These are phyloP conservation scores for Malassezia brasiliensis DNA, from an alignment of 1,284 basidiomycete genomes.

Conservation along the genomic window DNA sequence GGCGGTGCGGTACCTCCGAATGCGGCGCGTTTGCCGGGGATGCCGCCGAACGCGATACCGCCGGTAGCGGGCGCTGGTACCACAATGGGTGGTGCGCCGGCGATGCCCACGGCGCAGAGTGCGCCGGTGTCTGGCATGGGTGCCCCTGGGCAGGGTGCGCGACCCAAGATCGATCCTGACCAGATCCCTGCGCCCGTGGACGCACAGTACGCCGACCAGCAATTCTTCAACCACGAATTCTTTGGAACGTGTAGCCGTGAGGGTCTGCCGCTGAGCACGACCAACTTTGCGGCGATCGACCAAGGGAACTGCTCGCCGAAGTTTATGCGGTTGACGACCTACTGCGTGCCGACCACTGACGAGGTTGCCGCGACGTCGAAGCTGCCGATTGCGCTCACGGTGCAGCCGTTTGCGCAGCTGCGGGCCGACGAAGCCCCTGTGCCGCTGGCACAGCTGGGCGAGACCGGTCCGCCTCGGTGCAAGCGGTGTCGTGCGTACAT, in stretches of 20 bases:
- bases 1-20: neutral
- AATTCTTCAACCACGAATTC: constrained; percentile 66
- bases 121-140: constrained; percentile 50
- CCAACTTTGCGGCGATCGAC: constrained; percentile 79
- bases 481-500: constrained; percentile 78
- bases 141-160: constrained; percentile 52
- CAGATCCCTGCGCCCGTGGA: constrained; percentile 88
- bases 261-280: constrained; percentile 64
- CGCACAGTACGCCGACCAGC: constrained; percentile 70
- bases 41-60: neutral
- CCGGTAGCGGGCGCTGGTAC: neutral
- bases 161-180: constrained; percentile 74
- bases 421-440: constrained; percentile 58
- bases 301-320: constrained; percentile 70
- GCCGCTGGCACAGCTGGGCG: constrained; percentile 62
- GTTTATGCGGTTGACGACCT: constrained; percentile 60
- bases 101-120: constrained; percentile 11
- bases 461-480: constrained; percentile 72
- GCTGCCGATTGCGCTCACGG: constrained; percentile 67
- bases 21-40: neutral
- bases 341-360: constrained; percentile 67
- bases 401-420: constrained; percentile 82
- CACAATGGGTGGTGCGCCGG: neutral
- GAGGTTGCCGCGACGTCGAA: constrained; percentile 71
- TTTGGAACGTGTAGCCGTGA: constrained; percentile 67